These are phyloP conservation scores for Boechera stricta DNA, from an alignment of 345 rosid genomes.

Conservation along the genomic window DNA sequence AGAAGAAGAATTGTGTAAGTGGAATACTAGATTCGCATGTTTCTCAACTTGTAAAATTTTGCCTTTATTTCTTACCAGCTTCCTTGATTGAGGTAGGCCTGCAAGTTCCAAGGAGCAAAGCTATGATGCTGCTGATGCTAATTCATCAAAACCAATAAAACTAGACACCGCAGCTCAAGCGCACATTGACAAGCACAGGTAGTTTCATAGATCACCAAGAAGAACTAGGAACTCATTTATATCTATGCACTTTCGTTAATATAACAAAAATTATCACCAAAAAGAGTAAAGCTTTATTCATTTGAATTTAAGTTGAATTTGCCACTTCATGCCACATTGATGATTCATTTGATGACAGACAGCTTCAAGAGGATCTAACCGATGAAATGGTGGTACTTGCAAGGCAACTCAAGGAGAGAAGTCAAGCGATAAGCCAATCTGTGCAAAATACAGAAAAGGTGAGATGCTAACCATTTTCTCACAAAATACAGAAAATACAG, in stretches of 20 bases:
- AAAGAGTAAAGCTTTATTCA: neutral
- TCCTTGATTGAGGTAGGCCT: constrained; percentile 50
- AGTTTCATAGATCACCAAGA: constrained; percentile 2
- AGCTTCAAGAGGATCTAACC: constrained; percentile 83
- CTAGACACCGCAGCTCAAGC: constrained; percentile 71
- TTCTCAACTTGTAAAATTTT: constrained; percentile 5
- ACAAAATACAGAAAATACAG: neutral
- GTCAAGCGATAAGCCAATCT: constrained; percentile 82
- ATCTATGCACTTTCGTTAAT: neutral
- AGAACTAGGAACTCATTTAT: constrained; percentile 19
- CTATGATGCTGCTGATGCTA: constrained; percentile 47
- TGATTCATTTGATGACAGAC: constrained; percentile 48
- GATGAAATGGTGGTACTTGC: constrained; percentile 98
- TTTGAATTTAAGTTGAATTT: neutral
- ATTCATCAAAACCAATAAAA: constrained; percentile 60
- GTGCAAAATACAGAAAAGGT: constrained; percentile 83
- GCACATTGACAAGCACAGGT: constrained; percentile 88
- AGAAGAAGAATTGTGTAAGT: constrained; percentile 84
- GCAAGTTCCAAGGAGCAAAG: constrained; percentile 54
- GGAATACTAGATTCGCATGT: neutral
- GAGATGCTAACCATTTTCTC: constrained; percentile 10
- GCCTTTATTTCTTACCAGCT: constrained; percentile 6
- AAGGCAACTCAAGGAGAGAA: constrained; percentile 81
- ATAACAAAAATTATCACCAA: neutral
- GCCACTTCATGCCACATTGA: neutral